These are phyloP conservation scores for Linderina pennispora DNA, from an alignment of 192 early-diverging fungal species.

Conservation along the genomic window DNA sequence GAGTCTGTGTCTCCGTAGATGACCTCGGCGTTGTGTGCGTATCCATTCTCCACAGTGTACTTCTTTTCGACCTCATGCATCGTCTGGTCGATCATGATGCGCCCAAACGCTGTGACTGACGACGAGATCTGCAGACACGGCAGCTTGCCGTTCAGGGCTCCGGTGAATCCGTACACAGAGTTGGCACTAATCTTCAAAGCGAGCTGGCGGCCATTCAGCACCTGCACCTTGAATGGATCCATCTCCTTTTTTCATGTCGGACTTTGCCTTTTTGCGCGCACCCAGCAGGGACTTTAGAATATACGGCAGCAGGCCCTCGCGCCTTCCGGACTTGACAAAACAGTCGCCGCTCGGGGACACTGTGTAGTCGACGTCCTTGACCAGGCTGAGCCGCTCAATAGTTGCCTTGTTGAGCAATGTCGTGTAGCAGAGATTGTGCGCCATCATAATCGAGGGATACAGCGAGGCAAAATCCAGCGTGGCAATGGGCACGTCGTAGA, in stretches of 20 bases:
- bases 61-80: slow-evolving; percentile 76
- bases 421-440: slow-evolving; percentile 97
- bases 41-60: slow-evolving; percentile 83
- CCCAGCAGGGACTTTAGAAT: slow-evolving; percentile 85
- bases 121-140: slow-evolving; percentile 92
- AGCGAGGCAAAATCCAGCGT: slow-evolving; percentile 97
- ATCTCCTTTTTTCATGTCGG: slow-evolving; percentile 93
- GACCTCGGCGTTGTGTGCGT: slow-evolving; percentile 79
- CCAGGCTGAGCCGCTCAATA: slow-evolving; percentile 59
- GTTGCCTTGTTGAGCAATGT: slow-evolving; percentile 60
- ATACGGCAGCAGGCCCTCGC: slow-evolving; percentile 81
- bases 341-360: slow-evolving; percentile 85
- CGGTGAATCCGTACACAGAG: slow-evolving; percentile 97
- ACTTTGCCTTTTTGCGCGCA: slow-evolving; percentile 90
- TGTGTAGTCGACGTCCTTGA: slow-evolving; percentile 77
- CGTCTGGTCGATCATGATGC: slow-evolving; percentile 92
- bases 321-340: slow-evolving; percentile 71
- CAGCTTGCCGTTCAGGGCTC: slow-evolving; percentile 85
- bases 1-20: slow-evolving; percentile 99
- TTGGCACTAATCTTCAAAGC: slow-evolving; percentile 96
- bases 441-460: slow-evolving; percentile 99
- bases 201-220: slow-evolving; percentile 93
- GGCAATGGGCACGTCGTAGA: slow-evolving; percentile 92
- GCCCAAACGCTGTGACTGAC: slow-evolving; percentile 89
- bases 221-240: slow-evolving; percentile 90